These are phyloP conservation scores for Orbilia blumenaviensis DNA, from an alignment of 2,329 filamentous ascomycete genomes.

Conservation along the genomic window DNA sequence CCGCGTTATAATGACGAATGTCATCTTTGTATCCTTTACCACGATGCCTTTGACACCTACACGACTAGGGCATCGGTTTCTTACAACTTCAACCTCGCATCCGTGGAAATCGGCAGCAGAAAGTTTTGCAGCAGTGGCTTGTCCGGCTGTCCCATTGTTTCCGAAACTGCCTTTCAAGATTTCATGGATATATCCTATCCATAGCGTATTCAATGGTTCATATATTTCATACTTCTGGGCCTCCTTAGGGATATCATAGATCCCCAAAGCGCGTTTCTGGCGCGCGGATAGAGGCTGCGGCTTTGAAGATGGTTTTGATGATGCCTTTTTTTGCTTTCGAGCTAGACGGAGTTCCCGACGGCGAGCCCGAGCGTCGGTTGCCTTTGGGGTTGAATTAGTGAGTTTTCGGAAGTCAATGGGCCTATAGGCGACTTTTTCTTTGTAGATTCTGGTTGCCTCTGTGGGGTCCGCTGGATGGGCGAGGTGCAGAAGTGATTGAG, in stretches of 20 bases:
- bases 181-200: constrained; percentile 85
- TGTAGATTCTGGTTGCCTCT: constrained; percentile 65
- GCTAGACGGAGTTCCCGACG: constrained; percentile 64
- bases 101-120: constrained; percentile 91
- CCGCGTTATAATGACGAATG: constrained; percentile 82
- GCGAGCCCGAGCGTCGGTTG: constrained; percentile 67
- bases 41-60: constrained; percentile 89
- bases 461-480: constrained; percentile 80
- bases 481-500: constrained; percentile 74
- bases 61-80: constrained; percentile 80
- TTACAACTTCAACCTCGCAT: constrained; percentile 80
- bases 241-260: constrained; percentile 77
- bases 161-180: constrained; percentile 69
- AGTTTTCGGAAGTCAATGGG: constrained; percentile 64
- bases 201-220: constrained; percentile 78
- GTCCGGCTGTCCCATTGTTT: constrained; percentile 69
- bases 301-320: constrained; percentile 61
- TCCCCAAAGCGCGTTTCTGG: constrained; percentile 75
- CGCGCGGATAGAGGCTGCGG: constrained; percentile 78
- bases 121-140: constrained; percentile 68
- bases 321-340: constrained; percentile 62
- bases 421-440: constrained; percentile 69
- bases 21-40: constrained; percentile 84
- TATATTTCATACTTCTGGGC: constrained; percentile 79
- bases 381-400: constrained; percentile 61